Conservation (phyloP, 2,329 filamentous ascomycete genomes). For the Neonectria sp. region DNA sequence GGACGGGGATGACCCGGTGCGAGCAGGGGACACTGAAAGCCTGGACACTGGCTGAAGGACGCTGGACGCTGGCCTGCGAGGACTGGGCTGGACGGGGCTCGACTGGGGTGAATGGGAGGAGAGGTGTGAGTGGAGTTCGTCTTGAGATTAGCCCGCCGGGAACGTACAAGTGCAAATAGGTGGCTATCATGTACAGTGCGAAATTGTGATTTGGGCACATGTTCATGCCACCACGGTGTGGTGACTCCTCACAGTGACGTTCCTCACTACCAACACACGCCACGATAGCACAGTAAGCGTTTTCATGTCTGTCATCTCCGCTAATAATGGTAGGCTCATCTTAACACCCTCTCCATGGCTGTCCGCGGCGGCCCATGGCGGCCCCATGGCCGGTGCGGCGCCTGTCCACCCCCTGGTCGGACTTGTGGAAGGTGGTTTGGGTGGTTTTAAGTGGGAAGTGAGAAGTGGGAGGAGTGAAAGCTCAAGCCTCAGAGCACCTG, state of each 20-base stretch:
- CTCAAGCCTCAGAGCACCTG: slow-evolving; percentile 29
- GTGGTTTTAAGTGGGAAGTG: slow-evolving; percentile 9
- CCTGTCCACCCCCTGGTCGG: slow-evolving; percentile 40
- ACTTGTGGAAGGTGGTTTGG: slow-evolving; percentile 19
- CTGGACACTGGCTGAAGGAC: slow-evolving; percentile 35
- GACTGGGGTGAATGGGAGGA: slow-evolving; percentile 47
- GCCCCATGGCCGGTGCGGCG: slow-evolving; percentile 45
- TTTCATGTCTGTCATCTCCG: slow-evolving; percentile 49
- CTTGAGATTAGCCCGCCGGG: slow-evolving; percentile 59
- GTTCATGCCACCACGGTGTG: rapidly evolving
- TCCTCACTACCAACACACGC: not conserved
- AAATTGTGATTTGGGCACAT: not conserved
- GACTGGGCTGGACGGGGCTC: slow-evolving; percentile 35
- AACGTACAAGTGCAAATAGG: slow-evolving; percentile 49
- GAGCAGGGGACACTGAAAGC: slow-evolving; percentile 43
- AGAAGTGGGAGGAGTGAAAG: slow-evolving; percentile 20
- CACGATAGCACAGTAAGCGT: slow-evolving; percentile 36
- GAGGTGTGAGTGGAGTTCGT: slow-evolving; percentile 59
- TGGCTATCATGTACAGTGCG: slow-evolving; percentile 43
- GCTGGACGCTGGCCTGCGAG: slow-evolving; percentile 31
- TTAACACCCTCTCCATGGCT: slow-evolving; percentile 45
- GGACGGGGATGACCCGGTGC: slow-evolving; percentile 49
- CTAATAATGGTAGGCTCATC: slow-evolving; percentile 51
- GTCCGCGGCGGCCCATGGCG: slow-evolving; percentile 32
- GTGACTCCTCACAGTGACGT: slow-evolving; percentile 21